Evolutionary conservation across 768 basidiomycete species (phyloP), one percentile per base, ranked within the genome.

Genomic region (Ramaria sp.): DNA sequence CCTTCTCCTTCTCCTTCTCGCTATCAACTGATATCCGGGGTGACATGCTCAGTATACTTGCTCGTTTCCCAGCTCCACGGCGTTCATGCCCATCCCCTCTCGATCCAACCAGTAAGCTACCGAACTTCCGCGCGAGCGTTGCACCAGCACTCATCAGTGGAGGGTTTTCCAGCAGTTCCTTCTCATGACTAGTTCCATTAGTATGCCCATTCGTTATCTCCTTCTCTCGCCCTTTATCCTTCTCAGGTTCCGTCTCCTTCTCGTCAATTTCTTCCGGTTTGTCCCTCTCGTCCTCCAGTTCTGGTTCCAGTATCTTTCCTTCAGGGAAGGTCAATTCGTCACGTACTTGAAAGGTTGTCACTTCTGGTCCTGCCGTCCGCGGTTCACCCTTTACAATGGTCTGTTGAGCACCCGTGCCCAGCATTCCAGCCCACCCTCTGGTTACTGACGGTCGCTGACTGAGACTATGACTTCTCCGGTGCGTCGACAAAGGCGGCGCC

Each of bases 381-480:
- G 83, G 82, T 1, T 70, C 65, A 32, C 22, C 45, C 10, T 30
- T 22, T n/a, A 43, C 5, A 43, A 25, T 59, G 12, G 52, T 59
- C 27, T 34, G 63, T 62, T 13, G 32, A 13, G 7, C 7, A 1
- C 32, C 32, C 13, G 32, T 34, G 13, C 82, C 81, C 65, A 85
- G 81, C 70, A 83, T 74, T 9, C 76, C 78, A 24, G 76, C 73
- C 78, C 81, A 79, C 2, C 78, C 77, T 42, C 78, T 73, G 18
- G 75, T 60, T 2, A 67, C 68, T 1, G 63, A 68, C 10, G 86
- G 88, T 18, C 87, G 70, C 63, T 89, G 85, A 60, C 83, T 87
- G 66, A 92, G 74, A 62, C 86, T 88, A 65, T 91, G 89, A 57
- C 86, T 90, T 52, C 88, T 73, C 50, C 83, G 75, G 67, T 93